Evolutionary conservation across 2,329 filamentous ascomycete species (phyloP), one percentile per base, ranked within the genome.

Genomic region (Aspergillus quadricinctus): DNA sequence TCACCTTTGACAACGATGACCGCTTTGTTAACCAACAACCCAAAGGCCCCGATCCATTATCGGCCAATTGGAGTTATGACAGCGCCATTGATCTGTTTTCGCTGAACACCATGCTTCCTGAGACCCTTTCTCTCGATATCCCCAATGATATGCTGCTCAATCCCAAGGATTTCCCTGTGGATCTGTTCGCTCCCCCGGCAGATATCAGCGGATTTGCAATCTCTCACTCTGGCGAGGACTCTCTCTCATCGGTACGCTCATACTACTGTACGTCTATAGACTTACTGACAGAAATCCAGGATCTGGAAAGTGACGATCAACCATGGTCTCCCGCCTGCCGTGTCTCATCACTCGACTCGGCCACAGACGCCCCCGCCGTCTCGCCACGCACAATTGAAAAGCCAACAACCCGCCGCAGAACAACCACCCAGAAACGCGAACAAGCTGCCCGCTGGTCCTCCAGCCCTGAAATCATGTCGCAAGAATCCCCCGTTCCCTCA

Each of bases 31-130:
- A 35, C 29, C 49, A 50, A 23, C 49, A 50, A 23, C 19, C 64
- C 48, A 63, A 62, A 37, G 61, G 63, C 17, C 66, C 71, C 21
- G 71, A 75, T 53, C 71, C 70, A 23, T 49, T 71, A 19, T 65
- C 71, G 28, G 71, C 69, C 61, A 70, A 72, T 56, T 72, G 70
- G 70, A 66, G 61, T 58, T 72, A 72, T 50, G 69, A 72, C 57
- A 70, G 61, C 49, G 65, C 68, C 23, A 69, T 72, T 52, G 69
- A 72, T 54, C 61, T 72, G 14, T 72, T 72, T 58, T 64, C 68
- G 21, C 50, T 71, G 48, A 69, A 70, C 54, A 64, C 69, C 27
- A 62, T 66, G 52, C 62, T 71, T 31, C 69, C 69, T 50, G 66
- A 72, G 50, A 55, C 66, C 9, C 65, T 68, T 43, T 54, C 66